These are phyloP conservation scores for Candida frijolesensis DNA, from an alignment of 1,139 yeast species.

Conservation along the genomic window DNA sequence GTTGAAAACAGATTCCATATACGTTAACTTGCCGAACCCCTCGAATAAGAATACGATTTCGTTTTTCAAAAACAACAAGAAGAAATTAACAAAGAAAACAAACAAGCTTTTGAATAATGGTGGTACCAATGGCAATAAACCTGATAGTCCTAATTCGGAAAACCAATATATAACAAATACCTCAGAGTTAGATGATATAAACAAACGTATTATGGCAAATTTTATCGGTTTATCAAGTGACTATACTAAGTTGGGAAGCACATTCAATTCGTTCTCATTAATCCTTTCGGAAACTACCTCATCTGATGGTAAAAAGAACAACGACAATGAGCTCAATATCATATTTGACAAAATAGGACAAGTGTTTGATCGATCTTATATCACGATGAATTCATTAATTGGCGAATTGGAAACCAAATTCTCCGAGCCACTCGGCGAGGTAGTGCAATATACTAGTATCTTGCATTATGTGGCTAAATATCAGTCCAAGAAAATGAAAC, in stretches of 20 bases:
- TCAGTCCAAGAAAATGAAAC: constrained; percentile 69
- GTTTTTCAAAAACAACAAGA: constrained; percentile 37
- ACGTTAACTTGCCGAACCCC: constrained; percentile 67
- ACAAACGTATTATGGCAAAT: constrained; percentile 64
- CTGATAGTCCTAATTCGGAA: constrained; percentile 3
- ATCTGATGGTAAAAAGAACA: constrained; percentile 4
- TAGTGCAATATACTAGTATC: constrained; percentile 73
- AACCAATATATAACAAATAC: constrained; percentile 28
- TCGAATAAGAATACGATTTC: constrained; percentile 36
- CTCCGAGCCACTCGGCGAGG: constrained; percentile 83
- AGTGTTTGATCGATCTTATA: constrained; percentile 71
- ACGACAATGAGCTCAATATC: constrained; percentile 39
- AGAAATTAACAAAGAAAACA: constrained; percentile 31
- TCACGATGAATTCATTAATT: constrained; percentile 68
- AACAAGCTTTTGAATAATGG: constrained; percentile 22
- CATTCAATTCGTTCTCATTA: constrained; percentile 73
- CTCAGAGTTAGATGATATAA: constrained; percentile 62
- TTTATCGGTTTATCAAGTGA: constrained; percentile 67
- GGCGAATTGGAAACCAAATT: constrained; percentile 70
- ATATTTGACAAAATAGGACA: constrained; percentile 73
- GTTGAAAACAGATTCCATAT: constrained; percentile 56
- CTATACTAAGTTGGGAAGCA: constrained; percentile 68
- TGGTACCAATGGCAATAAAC: constrained; percentile 6
- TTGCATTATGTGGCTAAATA: constrained; percentile 69
- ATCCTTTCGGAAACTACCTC: constrained; percentile 40